These are phyloP conservation scores for Cercospora sojina DNA, from an alignment of 2,329 filamentous ascomycete genomes.

Conservation along the genomic window DNA sequence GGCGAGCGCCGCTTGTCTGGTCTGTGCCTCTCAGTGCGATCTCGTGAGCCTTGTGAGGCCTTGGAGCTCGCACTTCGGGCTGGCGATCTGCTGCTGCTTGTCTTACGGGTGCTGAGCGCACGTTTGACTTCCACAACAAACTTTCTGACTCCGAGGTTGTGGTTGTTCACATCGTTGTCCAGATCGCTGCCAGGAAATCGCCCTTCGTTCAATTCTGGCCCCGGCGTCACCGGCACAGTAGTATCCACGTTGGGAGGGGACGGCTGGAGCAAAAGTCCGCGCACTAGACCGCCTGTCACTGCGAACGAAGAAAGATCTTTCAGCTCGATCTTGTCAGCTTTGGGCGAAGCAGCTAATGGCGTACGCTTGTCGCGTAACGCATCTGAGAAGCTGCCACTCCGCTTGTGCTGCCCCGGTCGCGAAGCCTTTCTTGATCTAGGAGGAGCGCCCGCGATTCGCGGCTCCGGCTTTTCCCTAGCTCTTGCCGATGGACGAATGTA, in stretches of 20 bases:
- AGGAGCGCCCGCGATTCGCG: conserved; percentile 8
- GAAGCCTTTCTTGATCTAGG: conserved; percentile 10
- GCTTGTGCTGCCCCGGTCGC: conserved; percentile 62
- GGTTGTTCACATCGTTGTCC: conserved; percentile 31
- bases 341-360: conserved; percentile 52
- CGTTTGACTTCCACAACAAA: conserved; percentile 83
- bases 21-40: conserved; percentile 10
- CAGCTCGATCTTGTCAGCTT: conserved; percentile 42
- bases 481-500: conserved; percentile 27
- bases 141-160: conserved; percentile 73
- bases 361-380: conserved; percentile 69
- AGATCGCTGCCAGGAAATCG: conserved; percentile 16
- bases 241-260: conserved; percentile 74
- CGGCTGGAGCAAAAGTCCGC: conserved; percentile 81
- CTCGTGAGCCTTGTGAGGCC: conserved; percentile 43
- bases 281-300: conserved; percentile 79
- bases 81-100: conserved; percentile 22
- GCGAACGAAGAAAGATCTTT: conserved; percentile 58
- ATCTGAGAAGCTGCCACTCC: conserved; percentile 84
- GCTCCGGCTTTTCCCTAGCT: conserved; percentile 20
- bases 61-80: conserved; percentile 26
- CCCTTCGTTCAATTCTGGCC: conserved; percentile 22
- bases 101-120: conserved; percentile 62
- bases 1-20: conserved; percentile 18
- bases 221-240: conserved; percentile 50